Percentiles rank a stretch among this genome's conserved stretches.
Conservation (phyloP, 306 rosid genomes). For the Adenanthera pavonina region DNA sequence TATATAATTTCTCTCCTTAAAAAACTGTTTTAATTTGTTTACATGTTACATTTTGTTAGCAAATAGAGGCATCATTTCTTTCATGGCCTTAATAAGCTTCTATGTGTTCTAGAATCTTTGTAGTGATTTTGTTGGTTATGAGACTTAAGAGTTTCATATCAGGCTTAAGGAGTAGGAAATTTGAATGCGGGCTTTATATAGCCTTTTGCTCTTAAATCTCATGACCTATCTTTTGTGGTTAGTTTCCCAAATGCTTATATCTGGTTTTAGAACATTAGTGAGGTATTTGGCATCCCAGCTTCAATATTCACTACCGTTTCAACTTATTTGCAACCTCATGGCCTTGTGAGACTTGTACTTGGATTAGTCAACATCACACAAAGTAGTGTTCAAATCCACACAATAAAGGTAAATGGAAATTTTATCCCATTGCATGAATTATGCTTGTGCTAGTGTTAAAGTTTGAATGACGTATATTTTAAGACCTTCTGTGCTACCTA, state of each 20-base stretch:
- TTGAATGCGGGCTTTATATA: not conserved
- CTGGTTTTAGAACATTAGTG: slow-evolving; percentile 10
- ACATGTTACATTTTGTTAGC: not conserved
- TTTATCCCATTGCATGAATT: not conserved
- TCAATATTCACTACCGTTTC: slow-evolving; percentile 19
- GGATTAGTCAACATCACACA: slow-evolving; percentile 4
- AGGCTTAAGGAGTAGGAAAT: not conserved
- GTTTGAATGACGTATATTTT: not conserved
- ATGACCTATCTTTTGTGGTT: not conserved
- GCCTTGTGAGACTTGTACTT: not conserved
- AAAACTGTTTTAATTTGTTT: not conserved
- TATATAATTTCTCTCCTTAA: slow-evolving; percentile 6
- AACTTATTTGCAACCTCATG: slow-evolving; percentile 17
- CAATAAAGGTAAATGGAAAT: not conserved
- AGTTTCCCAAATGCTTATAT: not conserved
- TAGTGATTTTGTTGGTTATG: not conserved
- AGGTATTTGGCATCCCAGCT: not conserved
- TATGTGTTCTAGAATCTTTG: slow-evolving; percentile 29
- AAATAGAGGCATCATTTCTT: slow-evolving; percentile 65
- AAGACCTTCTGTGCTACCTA: not conserved
- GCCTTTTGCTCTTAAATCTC: not conserved
- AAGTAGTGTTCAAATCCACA: not conserved
- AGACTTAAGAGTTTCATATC: not conserved
- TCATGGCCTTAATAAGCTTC: slow-evolving; percentile 76
- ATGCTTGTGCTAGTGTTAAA: slow-evolving; percentile 1